Evolutionary conservation across 2,329 filamentous ascomycete genomes (phyloP).

Genomic region (Drechslerella stenobrocha): DNA sequence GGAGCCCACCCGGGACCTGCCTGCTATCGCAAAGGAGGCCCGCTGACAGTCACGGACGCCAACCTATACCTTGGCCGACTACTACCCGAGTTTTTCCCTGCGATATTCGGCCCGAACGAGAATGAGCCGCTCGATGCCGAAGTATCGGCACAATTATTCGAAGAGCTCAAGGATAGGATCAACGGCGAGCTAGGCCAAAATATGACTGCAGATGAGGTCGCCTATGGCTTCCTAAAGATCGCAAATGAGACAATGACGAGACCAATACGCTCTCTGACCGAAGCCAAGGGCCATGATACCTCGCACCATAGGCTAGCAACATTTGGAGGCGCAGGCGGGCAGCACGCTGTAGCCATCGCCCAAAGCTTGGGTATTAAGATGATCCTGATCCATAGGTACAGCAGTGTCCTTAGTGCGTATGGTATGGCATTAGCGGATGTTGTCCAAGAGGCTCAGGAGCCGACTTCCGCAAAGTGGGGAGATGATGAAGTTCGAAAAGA

Average conservation of each 20-base stretch:
- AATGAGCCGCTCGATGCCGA: conserved; percentile 75
- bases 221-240: conserved; percentile 84
- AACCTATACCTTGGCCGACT: conserved; percentile 83
- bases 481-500: conserved; percentile 66
- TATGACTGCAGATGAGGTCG: conserved; percentile 81
- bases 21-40: conserved; percentile 86
- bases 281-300: conserved; percentile 89
- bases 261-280: conserved; percentile 85
- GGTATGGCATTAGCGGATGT: conserved; percentile 93
- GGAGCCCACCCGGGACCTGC: conserved; percentile 86
- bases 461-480: conserved; percentile 67
- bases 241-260: conserved; percentile 90
- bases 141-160: conserved; percentile 74
- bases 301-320: conserved; percentile 87
- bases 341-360: conserved; percentile 89
- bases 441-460: conserved; percentile 85
- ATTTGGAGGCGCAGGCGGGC: conserved; percentile 87
- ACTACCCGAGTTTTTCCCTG: conserved; percentile 87
- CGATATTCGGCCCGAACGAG: conserved; percentile 90
- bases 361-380: conserved; percentile 80
- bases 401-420: conserved; percentile 85
- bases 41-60: conserved; percentile 89
- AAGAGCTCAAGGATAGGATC: conserved; percentile 74
- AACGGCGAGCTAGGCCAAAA: conserved; percentile 72
- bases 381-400: conserved; percentile 83